phyloP scores from a whole-genome alignment of 164 flowering plant species.

The Piper betle region DNA sequence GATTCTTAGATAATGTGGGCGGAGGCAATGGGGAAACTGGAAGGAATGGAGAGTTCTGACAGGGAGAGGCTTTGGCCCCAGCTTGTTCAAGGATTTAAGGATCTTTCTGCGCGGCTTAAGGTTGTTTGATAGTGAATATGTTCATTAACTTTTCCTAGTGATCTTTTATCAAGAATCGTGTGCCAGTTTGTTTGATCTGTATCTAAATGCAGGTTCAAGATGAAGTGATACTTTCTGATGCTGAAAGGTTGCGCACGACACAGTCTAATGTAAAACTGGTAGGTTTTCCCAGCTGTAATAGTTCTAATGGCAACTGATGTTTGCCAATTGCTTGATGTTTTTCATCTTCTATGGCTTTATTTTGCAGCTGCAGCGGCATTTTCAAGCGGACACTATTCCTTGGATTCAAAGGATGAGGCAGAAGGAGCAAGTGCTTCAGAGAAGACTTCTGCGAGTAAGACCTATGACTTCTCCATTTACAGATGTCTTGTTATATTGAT shows the following conservation, averaged over 20 bases:
- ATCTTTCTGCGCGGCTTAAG: conserved; percentile 87
- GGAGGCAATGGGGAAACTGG: conserved; percentile 92
- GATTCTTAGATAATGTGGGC: conserved; percentile 92
- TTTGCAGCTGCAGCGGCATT: conserved; percentile 85
- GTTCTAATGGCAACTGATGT: background rate
- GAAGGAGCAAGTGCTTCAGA: conserved; percentile 84
- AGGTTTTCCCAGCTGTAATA: conserved; percentile 3
- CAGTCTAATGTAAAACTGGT: conserved; percentile 93
- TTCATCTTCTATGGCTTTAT: background rate
- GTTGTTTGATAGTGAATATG: conserved; percentile 17
- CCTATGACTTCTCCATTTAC: background rate
- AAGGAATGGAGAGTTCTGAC: conserved; percentile 83
- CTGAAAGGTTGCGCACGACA: conserved; percentile 72
- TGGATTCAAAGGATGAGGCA: conserved; percentile 76
- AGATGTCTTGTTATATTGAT: background rate
- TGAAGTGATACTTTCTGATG: conserved; percentile 83
- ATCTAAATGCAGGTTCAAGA: conserved; percentile 71
- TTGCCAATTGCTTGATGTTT: too few relatives aligned
- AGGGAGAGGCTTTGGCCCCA: conserved; percentile 97
- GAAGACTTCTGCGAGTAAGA: conserved; percentile 83
- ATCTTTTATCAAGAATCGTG: background rate
- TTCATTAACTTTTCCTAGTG: too few relatives aligned
- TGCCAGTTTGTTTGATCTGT: background rate
- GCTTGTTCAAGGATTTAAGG: conserved; percentile 91
- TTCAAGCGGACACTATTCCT: conserved; percentile 92